Evolutionary conservation across 257 asterid species (phyloP), one percentile per base, ranked within the genome.

Genomic region (Orobanche coerulescens): DNA sequence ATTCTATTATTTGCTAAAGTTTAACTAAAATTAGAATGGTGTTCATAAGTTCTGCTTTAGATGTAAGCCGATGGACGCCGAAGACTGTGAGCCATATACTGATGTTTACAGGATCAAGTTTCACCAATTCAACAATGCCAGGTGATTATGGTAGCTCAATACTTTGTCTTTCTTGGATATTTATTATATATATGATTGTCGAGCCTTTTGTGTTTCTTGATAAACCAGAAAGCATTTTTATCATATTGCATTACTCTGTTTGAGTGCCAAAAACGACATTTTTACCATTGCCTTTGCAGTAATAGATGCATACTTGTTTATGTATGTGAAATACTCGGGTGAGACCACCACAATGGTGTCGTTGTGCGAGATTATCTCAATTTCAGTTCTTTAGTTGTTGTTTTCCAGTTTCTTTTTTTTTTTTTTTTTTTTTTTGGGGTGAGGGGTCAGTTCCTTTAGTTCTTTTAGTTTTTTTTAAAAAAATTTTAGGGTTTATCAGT

Each of bases 51-150:
- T 58, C 49, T 68, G 20, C 50, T 63, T 63, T 66, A 87, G 95
- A 68, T 91, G 96, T 73, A 88, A 88, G 74, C 95, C 96, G 5
- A 85, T 91, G 96, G 96, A 91, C 64, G 96, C 73, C 1, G 98
- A 85, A 73, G 98, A 91, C 6, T 88, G 96, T 61, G 93, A 85
- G 75, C 69, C 69, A 7, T 88, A 75, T 60, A 85, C 98, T 3
- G 96, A 85, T 68, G 94, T 91, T 68, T 91, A 77, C 64, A 85
- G 95, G 95, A 75, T 91, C 75, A 91, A 84, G 80, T 91, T 82
- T 81, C 75, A 57, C 54, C 84, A 70, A 69, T 31, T 85, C 47
- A 76, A 72, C 65, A 91, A 88, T 79, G 91, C 98, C 74, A 88
- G 94, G 94, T 87, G 69, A 77, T 71, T 52, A 4, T 67, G 28